Percentiles rank a stretch among this genome's conserved stretches.
Conservation (phyloP, 2,329 filamentous ascomycete species). For the Cladophialophora chaetospira region DNA sequence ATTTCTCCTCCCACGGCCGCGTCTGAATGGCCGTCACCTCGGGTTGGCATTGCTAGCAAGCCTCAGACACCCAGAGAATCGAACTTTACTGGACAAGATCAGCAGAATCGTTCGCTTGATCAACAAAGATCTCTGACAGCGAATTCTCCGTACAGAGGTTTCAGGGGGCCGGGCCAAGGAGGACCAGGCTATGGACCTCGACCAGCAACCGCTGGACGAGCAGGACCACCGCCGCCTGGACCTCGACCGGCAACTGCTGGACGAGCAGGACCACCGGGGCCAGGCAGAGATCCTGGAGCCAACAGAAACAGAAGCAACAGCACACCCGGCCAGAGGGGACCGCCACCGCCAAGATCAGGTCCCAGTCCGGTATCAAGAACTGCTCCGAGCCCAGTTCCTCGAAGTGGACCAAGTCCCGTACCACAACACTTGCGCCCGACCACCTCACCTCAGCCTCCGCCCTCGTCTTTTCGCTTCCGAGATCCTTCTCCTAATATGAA, state of each 20-base stretch:
- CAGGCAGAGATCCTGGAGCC: slow-evolving; percentile 3
- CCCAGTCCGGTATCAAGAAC: slow-evolving; percentile 20
- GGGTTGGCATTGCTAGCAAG: slow-evolving; percentile 28
- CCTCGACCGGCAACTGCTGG: slow-evolving; percentile 21
- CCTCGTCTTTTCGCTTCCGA: slow-evolving; percentile 22
- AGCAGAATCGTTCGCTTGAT: slow-evolving; percentile 2
- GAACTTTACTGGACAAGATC: background rate
- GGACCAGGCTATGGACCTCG: slow-evolving; percentile 9
- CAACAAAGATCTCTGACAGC: slow-evolving; percentile 8
- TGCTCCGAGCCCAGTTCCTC: slow-evolving; percentile 15
- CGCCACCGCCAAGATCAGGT: slow-evolving; percentile 17
- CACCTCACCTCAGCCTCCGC: slow-evolving; percentile 5
- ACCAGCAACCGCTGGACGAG: slow-evolving; percentile 18
- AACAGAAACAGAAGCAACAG: slow-evolving; percentile 23
- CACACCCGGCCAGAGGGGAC: slow-evolving; percentile 17
- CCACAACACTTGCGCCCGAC: background rate
- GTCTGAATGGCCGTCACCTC: slow-evolving; percentile 25
- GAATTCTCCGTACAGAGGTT: slow-evolving; percentile 26
- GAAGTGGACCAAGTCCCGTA: slow-evolving; percentile 17
- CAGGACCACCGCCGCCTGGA: slow-evolving; percentile 16
- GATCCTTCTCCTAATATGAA: slow-evolving; percentile 31
- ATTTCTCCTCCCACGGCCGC: slow-evolving; percentile 22
- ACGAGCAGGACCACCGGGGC: slow-evolving; percentile 18
- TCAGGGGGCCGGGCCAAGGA: slow-evolving; percentile 15
- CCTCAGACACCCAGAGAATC: slow-evolving; percentile 25